Conservation (phyloP, 192 early-diverging fungal species). For the Dissophora globulifera region DNA sequence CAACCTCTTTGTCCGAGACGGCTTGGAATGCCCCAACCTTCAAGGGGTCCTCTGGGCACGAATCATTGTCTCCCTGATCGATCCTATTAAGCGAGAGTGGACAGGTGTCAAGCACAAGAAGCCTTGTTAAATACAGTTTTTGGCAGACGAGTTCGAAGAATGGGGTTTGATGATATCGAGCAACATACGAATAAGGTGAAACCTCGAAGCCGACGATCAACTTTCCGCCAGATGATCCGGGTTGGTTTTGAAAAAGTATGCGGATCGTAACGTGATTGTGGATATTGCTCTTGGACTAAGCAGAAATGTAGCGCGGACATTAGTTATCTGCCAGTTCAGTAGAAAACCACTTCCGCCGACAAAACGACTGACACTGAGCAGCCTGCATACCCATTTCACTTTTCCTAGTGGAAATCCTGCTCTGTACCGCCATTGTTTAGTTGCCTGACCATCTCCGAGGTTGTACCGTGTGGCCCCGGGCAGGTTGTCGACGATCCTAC, state of each 20-base stretch:
- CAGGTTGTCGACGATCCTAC: conserved; percentile 72
- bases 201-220: conserved; percentile 80
- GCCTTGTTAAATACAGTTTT: no score
- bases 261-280: conserved; percentile 76
- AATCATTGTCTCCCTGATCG: conserved; percentile 24
- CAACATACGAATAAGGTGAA: conserved; percentile 68
- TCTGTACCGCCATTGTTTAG: conserved; percentile 57
- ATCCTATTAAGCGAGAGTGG: conserved; percentile 5
- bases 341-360: no score
- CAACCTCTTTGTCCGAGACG: conserved; percentile 32
- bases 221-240: conserved; percentile 47
- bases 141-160: no score
- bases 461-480: conserved; percentile 67
- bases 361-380: no score
- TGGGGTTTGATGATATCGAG: conserved; percentile 5
- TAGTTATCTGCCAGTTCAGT: no score
- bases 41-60: conserved; percentile 43
- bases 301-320: no score
- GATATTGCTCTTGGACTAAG: conserved; percentile 60
- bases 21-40: conserved; percentile 52
- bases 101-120: neutral
- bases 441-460: conserved; percentile 34
- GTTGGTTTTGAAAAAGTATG: conserved; percentile 62
- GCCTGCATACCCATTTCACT: conserved; percentile 55
- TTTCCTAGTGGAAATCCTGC: conserved; percentile 71